Conservation (phyloP, 2,329 filamentous ascomycete species). For the Alternaria sp. region DNA sequence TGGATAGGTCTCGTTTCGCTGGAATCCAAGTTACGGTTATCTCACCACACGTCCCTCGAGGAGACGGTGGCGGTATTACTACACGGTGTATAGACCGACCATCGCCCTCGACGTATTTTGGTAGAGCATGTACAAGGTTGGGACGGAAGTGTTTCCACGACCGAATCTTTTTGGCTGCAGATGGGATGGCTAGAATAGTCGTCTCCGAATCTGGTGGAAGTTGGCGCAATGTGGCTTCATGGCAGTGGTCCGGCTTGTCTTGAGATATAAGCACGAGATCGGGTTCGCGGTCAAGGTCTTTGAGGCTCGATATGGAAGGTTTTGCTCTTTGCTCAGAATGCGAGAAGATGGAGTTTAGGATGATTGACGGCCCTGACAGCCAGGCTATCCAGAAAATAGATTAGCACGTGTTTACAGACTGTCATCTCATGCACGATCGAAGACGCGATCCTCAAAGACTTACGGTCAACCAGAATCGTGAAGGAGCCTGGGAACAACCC, state of each 20-base stretch:
- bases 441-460: slow-evolving; percentile 1
- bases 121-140: slow-evolving; percentile 54
- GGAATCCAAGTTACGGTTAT: slow-evolving; percentile 74
- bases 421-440: neutral
- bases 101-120: slow-evolving; percentile 53
- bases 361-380: slow-evolving; percentile 68
- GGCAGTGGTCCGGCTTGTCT: slow-evolving; percentile 73
- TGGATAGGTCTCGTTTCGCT: slow-evolving; percentile 67
- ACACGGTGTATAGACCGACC: slow-evolving; percentile 57
- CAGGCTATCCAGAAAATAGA: slow-evolving; percentile 56
- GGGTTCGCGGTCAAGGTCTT: slow-evolving; percentile 60
- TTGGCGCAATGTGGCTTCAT: slow-evolving; percentile 72
- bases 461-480: slow-evolving; percentile 71
- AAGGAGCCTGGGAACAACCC: slow-evolving; percentile 61
- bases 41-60: slow-evolving; percentile 67
- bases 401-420: slow-evolving; percentile 8
- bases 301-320: slow-evolving; percentile 66
- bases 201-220: slow-evolving; percentile 65
- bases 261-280: slow-evolving; percentile 68
- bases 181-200: slow-evolving; percentile 71
- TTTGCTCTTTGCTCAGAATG: slow-evolving; percentile 64
- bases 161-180: slow-evolving; percentile 70
- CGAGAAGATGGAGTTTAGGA: slow-evolving; percentile 69
- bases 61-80: slow-evolving; percentile 62
- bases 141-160: slow-evolving; percentile 74